Evolutionary conservation across 2,329 filamentous ascomycete species (phyloP).

Genomic region (Colletotrichum lindemuthianum): DNA sequence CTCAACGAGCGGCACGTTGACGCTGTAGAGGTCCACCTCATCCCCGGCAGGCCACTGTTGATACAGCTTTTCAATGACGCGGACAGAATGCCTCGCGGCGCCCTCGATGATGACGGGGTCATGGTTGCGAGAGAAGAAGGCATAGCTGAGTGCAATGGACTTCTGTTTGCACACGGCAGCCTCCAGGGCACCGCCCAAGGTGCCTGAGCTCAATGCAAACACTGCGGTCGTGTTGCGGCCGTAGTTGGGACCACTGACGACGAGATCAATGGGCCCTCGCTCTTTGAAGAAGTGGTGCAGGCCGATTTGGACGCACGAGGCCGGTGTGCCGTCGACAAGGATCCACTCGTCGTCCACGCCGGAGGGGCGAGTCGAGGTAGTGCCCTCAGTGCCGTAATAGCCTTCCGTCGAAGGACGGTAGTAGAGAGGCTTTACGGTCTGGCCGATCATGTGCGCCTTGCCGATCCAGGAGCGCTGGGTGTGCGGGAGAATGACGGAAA

Average conservation of each 20-base stretch:
- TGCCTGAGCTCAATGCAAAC: slow-evolving; percentile 81
- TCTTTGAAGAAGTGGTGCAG: slow-evolving; percentile 82
- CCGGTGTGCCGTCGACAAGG: slow-evolving; percentile 82
- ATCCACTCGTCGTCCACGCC: slow-evolving; percentile 79
- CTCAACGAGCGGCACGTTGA: slow-evolving; percentile 89
- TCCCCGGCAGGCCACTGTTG: slow-evolving; percentile 75
- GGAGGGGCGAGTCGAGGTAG: slow-evolving; percentile 67
- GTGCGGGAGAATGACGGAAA: slow-evolving; percentile 91
- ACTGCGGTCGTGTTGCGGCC: slow-evolving; percentile 84
- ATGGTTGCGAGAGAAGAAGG: slow-evolving; percentile 88
- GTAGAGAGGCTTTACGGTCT: slow-evolving; percentile 85
- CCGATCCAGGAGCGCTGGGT: slow-evolving; percentile 97
- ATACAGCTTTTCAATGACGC: slow-evolving; percentile 81
- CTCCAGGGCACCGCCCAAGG: slow-evolving; percentile 80
- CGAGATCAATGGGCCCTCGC: slow-evolving; percentile 77
- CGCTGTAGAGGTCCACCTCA: slow-evolving; percentile 83
- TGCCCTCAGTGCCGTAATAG: slow-evolving; percentile 65
- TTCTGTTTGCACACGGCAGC: slow-evolving; percentile 75
- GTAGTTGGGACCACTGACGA: slow-evolving; percentile 85
- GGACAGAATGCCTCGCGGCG: slow-evolving; percentile 78
- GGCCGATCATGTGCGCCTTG: slow-evolving; percentile 95
- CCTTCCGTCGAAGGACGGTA: slow-evolving; percentile 69
- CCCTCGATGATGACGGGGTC: slow-evolving; percentile 83
- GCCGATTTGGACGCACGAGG: slow-evolving; percentile 84
- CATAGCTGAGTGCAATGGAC: slow-evolving; percentile 87